Evolutionary conservation across 352 stramenopile species (phyloP).

Genomic region (Phytopythium delawarense): DNA sequence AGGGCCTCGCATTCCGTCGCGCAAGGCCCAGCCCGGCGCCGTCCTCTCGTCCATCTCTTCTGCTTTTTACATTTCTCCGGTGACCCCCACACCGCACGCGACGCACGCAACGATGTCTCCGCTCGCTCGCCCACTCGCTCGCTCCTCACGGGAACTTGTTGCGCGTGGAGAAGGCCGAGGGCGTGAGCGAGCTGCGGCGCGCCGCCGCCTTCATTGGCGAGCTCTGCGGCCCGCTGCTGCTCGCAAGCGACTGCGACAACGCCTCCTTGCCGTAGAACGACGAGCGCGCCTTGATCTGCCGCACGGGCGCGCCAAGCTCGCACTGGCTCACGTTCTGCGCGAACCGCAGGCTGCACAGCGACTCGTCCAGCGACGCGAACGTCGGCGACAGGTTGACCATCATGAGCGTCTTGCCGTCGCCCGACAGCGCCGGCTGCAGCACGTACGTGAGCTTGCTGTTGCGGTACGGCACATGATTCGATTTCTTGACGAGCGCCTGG

Average conservation of each 20-base stretch:
- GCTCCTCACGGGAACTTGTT: slow-evolving; percentile 7
- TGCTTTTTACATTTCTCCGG: slow-evolving; percentile 8
- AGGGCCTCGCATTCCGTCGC: slow-evolving; percentile 6
- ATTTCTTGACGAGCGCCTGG: slow-evolving; percentile 94
- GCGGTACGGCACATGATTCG: slow-evolving; percentile 95
- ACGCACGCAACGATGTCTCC: not conserved
- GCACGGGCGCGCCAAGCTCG: slow-evolving; percentile 93
- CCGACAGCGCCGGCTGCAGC: slow-evolving; percentile 97
- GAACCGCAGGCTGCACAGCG: slow-evolving; percentile 98
- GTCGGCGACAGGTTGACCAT: slow-evolving; percentile 99
- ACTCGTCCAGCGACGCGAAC: slow-evolving; percentile 93
- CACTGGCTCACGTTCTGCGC: slow-evolving; percentile 96
- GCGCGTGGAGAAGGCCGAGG: slow-evolving; percentile 10
- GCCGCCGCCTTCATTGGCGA: slow-evolving; percentile 21
- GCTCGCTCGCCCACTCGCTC: not conserved
- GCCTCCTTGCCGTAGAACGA: slow-evolving; percentile 13
- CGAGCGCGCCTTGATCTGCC: slow-evolving; percentile 70
- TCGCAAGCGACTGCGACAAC: not conserved
- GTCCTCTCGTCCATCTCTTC: not conserved
- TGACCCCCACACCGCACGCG: not conserved
- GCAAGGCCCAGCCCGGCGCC: not conserved
- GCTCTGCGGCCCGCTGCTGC: slow-evolving; percentile 9
- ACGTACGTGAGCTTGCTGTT: slow-evolving; percentile 99
- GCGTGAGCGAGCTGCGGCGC: slow-evolving; percentile 37
- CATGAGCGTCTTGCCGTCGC: slow-evolving; percentile 99